Base-by-base conservation (phyloP, 2,329 filamentous ascomycete species). In the Uncinocarpus reesii region DNA sequence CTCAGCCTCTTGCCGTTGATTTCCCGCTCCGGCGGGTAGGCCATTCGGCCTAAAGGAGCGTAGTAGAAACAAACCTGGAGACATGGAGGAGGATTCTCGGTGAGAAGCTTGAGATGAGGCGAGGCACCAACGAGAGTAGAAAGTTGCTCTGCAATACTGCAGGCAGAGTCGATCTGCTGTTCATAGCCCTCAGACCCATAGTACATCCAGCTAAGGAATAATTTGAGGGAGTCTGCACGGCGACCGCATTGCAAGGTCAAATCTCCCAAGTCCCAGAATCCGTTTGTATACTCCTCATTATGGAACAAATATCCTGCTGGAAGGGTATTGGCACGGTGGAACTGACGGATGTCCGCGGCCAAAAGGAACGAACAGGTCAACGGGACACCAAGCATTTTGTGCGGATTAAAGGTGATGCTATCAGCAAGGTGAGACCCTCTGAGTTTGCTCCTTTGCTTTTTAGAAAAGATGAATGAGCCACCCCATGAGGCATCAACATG, bases 41-140 rank as follows among this genome's bases (percentile, higher is more conserved):
- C 60, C 48, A 84, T 54, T 49, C 65, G 58, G 2, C 80, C 78
- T 1, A 71, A 71, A 0, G 78, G 78, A 0, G 82, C 79, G 59
- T 85, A 88, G 64, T 95, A 95, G 65, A 96, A 96, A 71, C 90
- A 95, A 18, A 96, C 84, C 68, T 96, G 92, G 62, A 95, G 70
- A 67, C 90, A 96, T 0, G 86, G 86, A 40, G 89, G 82, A 21
- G 87, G 85, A 57, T 84, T 82, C 48, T 78, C 74, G 8, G 80
- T 85, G 2, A 95, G 78, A 13, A 94, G 72, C 15, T 77, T 69
- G 57, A 96, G 84, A 56, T 85, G 71, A 0, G 68, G 62, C 35
- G 74, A 72, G 11, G 68, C 40, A 4, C 71, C 65, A 2, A 95
- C 61, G 1, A 81, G 65, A 0, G 61, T 61, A 0, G 83, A 79